A percentile compares a stretch with the other conserved stretches of the same genome.
Evolutionary conservation across 257 asterid genomes (phyloP).

Genomic region (Ballota nigra): DNA sequence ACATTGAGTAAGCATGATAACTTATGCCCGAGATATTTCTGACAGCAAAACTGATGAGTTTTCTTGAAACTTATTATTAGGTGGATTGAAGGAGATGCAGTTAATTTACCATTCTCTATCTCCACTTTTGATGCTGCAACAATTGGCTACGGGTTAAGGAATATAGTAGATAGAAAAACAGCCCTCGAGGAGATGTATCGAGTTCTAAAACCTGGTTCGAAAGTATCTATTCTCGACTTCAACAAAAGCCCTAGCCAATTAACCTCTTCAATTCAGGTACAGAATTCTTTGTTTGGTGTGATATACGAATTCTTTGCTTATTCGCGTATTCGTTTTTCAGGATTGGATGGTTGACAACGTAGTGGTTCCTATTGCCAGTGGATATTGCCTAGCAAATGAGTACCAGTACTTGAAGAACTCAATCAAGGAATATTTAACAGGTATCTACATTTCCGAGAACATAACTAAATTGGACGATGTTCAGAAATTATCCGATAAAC

Average conservation of each 20-base stretch:
- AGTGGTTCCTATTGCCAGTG: constrained; percentile 77
- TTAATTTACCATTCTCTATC: constrained; percentile 65
- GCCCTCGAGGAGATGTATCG: constrained; percentile 67
- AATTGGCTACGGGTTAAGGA: constrained; percentile 81
- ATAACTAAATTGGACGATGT: not conserved
- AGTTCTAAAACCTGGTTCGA: constrained; percentile 77
- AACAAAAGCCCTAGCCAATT: constrained; percentile 61
- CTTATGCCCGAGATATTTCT: constrained; percentile 18
- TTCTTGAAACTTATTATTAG: constrained; percentile 31
- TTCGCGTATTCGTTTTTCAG: constrained; percentile 33
- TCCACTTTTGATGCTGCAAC: constrained; percentile 76
- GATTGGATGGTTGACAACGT: constrained; percentile 73
- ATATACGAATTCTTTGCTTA: no score
- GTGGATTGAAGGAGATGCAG: constrained; percentile 92
- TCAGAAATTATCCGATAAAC: not conserved
- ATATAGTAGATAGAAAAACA: constrained; percentile 58
- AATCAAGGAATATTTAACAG: constrained; percentile 68
- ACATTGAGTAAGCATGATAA: constrained; percentile 63
- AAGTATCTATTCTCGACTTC: constrained; percentile 74
- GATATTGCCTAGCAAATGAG: constrained; percentile 64
- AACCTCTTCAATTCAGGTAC: constrained; percentile 59
- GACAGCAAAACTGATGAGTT: not conserved
- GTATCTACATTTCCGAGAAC: constrained; percentile 28
- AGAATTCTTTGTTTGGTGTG: not conserved
- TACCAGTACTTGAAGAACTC: constrained; percentile 83